Percentiles rank a stretch among this genome's conserved stretches.
Evolutionary conservation across 2,329 filamentous ascomycete genomes (phyloP).

Genomic region (Arthrocladium fulminans): DNA sequence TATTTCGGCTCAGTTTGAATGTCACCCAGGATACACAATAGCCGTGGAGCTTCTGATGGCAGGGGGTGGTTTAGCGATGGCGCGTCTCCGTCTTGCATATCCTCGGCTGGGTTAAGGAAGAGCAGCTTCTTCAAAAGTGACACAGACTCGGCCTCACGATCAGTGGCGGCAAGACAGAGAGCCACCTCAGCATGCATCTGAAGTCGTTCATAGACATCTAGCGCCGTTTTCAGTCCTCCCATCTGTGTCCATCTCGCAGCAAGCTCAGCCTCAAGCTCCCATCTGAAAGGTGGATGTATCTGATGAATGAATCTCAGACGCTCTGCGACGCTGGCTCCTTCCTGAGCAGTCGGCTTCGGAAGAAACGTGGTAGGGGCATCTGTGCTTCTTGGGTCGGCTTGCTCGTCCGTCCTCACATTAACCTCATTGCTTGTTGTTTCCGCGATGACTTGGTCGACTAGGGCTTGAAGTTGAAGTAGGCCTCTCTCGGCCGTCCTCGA

Average conservation of each 20-base stretch:
- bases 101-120: conserved; percentile 54
- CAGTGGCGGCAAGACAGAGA: conserved; percentile 70
- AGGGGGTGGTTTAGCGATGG: conserved; percentile 62
- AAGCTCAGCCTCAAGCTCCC: conserved; percentile 90
- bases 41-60: conserved; percentile 64
- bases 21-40: conserved; percentile 91
- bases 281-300: conserved; percentile 73
- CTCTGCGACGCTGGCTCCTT: conserved; percentile 68
- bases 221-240: conserved; percentile 76
- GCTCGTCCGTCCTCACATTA: conserved; percentile 26
- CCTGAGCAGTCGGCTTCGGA: conserved; percentile 62
- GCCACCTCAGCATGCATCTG: conserved; percentile 93
- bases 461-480: conserved; percentile 83
- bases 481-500: conserved; percentile 83
- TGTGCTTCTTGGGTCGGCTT: conserved; percentile 21
- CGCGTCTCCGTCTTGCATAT: conserved; percentile 53
- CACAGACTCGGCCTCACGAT: conserved; percentile 75
- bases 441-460: conserved; percentile 89
- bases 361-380: conserved; percentile 66
- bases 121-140: conserved; percentile 68
- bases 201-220: conserved; percentile 91
- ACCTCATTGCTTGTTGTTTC: conserved; percentile 53
- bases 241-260: conserved; percentile 86
- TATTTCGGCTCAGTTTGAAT: conserved; percentile 64
- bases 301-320: conserved; percentile 77